Conservation (phyloP, 176 grass and related monocot species). For the Pontederia crassipes region DNA sequence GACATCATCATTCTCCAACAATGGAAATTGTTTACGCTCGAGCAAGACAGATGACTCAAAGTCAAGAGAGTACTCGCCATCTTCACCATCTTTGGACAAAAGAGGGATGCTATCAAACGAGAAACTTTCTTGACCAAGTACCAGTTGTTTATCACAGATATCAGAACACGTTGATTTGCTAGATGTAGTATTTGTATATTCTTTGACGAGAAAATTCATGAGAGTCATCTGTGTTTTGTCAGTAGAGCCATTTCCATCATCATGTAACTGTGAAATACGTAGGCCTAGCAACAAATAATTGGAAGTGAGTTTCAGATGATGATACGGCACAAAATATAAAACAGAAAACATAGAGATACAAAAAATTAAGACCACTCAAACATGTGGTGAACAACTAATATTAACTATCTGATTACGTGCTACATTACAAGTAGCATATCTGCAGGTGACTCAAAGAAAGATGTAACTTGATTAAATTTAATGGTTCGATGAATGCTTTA, state of each 20-base stretch:
- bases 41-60: neutral
- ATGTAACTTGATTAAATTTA: no score
- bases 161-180: slow-evolving; percentile 9
- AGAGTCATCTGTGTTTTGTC: slow-evolving; percentile 63
- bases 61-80: slow-evolving; percentile 3
- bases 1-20: neutral
- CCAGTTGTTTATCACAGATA: slow-evolving; percentile 8
- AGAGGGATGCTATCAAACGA: slow-evolving; percentile 15
- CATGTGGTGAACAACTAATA: no score
- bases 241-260: slow-evolving; percentile 42
- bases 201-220: slow-evolving; percentile 36
- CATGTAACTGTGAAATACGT: slow-evolving; percentile 72
- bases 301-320: no score
- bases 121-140: slow-evolving; percentile 21
- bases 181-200: slow-evolving; percentile 15
- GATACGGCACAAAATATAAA: neutral
- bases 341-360: neutral
- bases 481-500: no score
- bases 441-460: no score
- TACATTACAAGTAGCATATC: no score
- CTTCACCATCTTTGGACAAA: slow-evolving; percentile 25
- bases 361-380: neutral
- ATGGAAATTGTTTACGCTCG: neutral
- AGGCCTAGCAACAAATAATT: slow-evolving; percentile 34
- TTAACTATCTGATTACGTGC: no score